phyloP scores from a whole-genome alignment of 2,329 filamentous ascomycete genomes.

The Coleophoma crateriformis region DNA sequence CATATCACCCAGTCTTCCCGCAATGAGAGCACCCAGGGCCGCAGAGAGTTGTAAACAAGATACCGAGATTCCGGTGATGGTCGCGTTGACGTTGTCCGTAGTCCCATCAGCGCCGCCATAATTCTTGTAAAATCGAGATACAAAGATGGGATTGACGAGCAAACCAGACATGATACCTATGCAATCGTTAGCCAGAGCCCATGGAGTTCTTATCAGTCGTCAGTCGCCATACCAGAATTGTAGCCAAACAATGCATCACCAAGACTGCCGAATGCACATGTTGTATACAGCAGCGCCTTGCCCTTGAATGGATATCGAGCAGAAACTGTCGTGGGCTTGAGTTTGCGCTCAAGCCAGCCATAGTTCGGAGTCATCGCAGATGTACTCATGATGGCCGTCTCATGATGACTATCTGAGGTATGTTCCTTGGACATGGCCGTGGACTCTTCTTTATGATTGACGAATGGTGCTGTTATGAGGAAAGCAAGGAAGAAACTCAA shows the following conservation, averaged over 20 bases:
- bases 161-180: conserved; percentile 34
- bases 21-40: conserved; percentile 28
- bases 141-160: conserved; percentile 32
- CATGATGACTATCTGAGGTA: background rate
- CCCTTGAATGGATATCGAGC: conserved; percentile 33
- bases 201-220: background rate
- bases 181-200: background rate
- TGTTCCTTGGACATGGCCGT: too few relatives aligned
- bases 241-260: conserved; percentile 36
- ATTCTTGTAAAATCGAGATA: conserved; percentile 32
- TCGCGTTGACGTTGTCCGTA: conserved; percentile 26
- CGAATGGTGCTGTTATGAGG: too few relatives aligned
- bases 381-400: background rate
- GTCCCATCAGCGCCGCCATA: conserved; percentile 31
- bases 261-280: conserved; percentile 33
- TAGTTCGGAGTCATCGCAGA: background rate
- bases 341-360: conserved; percentile 5
- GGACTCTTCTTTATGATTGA: too few relatives aligned
- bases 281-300: conserved; percentile 28
- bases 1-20: conserved; percentile 29
- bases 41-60: conserved; percentile 30
- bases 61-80: conserved; percentile 31
- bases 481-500: too few relatives aligned
- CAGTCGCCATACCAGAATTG: conserved; percentile 27
- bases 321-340: conserved; percentile 30